Conservation (phyloP, 2,329 filamentous ascomycete genomes). For the Tolypocladium nubicola region DNA sequence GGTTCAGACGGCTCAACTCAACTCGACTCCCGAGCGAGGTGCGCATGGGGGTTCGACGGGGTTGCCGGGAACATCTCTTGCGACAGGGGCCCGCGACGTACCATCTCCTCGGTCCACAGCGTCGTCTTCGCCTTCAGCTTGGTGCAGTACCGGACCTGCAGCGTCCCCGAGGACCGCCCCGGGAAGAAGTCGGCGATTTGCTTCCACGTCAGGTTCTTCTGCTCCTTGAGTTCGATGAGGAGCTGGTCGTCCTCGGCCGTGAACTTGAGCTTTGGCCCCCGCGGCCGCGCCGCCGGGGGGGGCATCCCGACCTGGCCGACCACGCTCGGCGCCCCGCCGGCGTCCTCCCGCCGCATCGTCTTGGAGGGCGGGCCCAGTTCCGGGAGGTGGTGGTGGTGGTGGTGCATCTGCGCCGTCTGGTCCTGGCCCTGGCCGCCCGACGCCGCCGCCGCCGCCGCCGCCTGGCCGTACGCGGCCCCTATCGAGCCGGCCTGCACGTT, state of each 20-base stretch:
- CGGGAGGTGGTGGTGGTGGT: constrained; percentile 74
- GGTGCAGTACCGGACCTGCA: constrained; percentile 91
- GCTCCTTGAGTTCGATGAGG: constrained; percentile 84
- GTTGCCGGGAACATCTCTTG: background rate
- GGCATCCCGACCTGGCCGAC: constrained; percentile 86
- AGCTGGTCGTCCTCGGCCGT: constrained; percentile 84
- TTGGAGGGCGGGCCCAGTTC: constrained; percentile 61
- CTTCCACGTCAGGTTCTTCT: constrained; percentile 92
- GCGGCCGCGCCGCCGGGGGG: constrained; percentile 64
- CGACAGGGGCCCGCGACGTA: constrained; percentile 32
- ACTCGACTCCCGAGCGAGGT: too few species aligned
- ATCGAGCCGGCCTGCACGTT: constrained; percentile 43
- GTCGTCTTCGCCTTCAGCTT: constrained; percentile 91
- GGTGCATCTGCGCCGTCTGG: constrained; percentile 36
- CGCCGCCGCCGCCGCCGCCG: constrained; percentile 21
- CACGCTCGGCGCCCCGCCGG: constrained; percentile 63
- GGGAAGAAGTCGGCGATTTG: constrained; percentile 96
- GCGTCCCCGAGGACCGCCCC: constrained; percentile 75
- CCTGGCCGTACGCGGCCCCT: constrained; percentile 39
- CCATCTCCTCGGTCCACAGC: constrained; percentile 88
- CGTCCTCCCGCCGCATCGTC: constrained; percentile 51
- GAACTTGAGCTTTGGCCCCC: constrained; percentile 87
- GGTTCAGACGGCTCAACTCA: background rate
- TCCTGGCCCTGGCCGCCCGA: constrained; percentile 1
- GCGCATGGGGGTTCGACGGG: background rate